Evolutionary conservation across 1,139 yeast genomes (phyloP), one percentile per base, ranked within the genome.

Genomic region (Geotrichum histeridarum): DNA sequence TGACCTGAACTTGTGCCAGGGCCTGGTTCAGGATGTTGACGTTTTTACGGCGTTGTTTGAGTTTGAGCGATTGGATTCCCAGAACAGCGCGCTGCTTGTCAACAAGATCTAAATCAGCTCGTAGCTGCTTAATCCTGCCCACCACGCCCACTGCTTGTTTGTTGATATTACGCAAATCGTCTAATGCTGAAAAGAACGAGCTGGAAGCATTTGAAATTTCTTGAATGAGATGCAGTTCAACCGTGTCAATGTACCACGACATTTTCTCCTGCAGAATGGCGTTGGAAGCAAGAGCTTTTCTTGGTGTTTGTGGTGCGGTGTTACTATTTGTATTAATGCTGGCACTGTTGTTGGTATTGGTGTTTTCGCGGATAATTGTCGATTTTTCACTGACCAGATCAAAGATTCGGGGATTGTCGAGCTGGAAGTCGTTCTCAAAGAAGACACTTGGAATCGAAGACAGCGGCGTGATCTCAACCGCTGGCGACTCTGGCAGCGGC

Each of bases 351-450:
- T 56, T 54, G 18, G 58, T 60, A 8, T 44, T 43, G 12, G 42
- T 54, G 15, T 48, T 57, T 2, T 45, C 55, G 27, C 54, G 57
- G 14, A 59, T 54, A 30, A 80, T 71, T 12, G 75, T 72, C 3
- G 79, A 68, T 50, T 78, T 76, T 53, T 81, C 87, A 37, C 86
- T 77, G 1, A 91, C 95, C 56, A 80, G 75, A 58, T 82, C 82
- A 69, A 93, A 93, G 0, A 84, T 77, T 56, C 96, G 76, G 3
- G 97, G 97, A 66, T 94, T 90, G 65, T 93, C 97, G 42, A 93
- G 75, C 60, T 89, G 77, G 70, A 93, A 93, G 51, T 83, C 79
- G 5, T 79, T 74, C 41, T 79, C 81, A 58, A 84, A 81, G 64
- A 81, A 94, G 1, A 88, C 81, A 4, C 72, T 70, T 0, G 99